Evolutionary conservation across 306 rosid species (phyloP).

Genomic region (Malus orientalis): DNA sequence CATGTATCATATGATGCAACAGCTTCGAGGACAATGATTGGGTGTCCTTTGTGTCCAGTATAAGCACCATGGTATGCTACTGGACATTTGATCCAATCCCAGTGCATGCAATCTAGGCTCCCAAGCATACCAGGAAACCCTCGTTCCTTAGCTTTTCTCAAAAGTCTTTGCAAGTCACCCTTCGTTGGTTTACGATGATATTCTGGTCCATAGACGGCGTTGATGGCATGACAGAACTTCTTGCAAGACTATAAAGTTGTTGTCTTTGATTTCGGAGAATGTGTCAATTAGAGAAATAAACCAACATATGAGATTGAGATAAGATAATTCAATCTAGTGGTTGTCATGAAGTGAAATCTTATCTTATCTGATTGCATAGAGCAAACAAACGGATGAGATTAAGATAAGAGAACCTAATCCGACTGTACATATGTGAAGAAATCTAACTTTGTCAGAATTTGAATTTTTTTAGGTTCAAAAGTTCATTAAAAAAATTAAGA

Average conservation of each 20-base stretch:
- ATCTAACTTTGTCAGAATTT: too few species aligned
- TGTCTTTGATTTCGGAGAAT: too few species aligned
- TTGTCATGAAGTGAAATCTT: too few species aligned
- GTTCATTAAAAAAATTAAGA: too few species aligned
- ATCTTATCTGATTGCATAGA: too few species aligned
- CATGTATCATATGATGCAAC: not conserved
- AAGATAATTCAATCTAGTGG: too few species aligned
- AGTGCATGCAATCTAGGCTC: not conserved
- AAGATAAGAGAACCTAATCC: too few species aligned
- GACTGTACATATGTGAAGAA: too few species aligned
- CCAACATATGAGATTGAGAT: too few species aligned
- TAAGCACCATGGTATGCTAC: not conserved
- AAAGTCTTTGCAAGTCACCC: not conserved
- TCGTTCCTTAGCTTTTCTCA: not conserved
- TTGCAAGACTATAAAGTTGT: not conserved
- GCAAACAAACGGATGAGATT: not conserved
- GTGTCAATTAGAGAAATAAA: too few species aligned
- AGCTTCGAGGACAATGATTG: not conserved
- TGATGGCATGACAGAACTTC: not conserved
- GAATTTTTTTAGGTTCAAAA: too few species aligned
- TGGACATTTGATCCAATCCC: too few species aligned
- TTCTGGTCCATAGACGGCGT: accelerated
- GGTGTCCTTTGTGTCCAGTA: not conserved
- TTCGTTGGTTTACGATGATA: not conserved
- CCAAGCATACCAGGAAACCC: not conserved